Evolutionary conservation across 768 basidiomycete species (phyloP).

Genomic region (Termitomyces titanicus): DNA sequence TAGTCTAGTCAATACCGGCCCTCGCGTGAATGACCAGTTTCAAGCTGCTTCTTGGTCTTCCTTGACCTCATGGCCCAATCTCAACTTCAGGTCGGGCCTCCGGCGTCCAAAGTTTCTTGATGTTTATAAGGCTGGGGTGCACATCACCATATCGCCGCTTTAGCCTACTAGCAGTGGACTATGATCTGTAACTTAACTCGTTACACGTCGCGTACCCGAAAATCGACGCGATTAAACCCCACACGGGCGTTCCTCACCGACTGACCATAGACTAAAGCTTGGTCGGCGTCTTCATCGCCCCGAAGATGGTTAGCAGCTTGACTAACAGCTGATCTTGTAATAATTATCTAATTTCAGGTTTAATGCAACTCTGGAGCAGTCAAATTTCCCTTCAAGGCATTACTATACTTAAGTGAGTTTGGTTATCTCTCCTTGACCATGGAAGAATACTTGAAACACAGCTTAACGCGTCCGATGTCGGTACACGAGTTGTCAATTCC

Average conservation of each 20-base stretch:
- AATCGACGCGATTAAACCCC: background rate
- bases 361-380: too few species aligned
- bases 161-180: too few species aligned
- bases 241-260: background rate
- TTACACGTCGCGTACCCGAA: background rate
- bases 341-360: too few species aligned
- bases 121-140: too few species aligned
- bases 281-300: background rate
- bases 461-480: constrained; percentile 3
- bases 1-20: constrained; percentile 2
- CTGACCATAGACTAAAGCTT: background rate
- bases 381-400: background rate
- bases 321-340: background rate
- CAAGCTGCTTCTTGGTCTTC: constrained; percentile 7
- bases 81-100: too few species aligned
- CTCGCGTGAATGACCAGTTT: constrained; percentile 1
- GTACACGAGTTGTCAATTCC: background rate
- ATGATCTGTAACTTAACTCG: too few species aligned
- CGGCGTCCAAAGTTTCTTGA: too few species aligned
- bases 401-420: background rate
- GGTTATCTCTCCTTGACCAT: background rate
- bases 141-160: too few species aligned
- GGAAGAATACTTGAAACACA: background rate
- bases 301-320: background rate
- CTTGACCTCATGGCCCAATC: background rate